Conservation (phyloP, 192 early-diverging fungal species). For the Coemansia sp. region DNA sequence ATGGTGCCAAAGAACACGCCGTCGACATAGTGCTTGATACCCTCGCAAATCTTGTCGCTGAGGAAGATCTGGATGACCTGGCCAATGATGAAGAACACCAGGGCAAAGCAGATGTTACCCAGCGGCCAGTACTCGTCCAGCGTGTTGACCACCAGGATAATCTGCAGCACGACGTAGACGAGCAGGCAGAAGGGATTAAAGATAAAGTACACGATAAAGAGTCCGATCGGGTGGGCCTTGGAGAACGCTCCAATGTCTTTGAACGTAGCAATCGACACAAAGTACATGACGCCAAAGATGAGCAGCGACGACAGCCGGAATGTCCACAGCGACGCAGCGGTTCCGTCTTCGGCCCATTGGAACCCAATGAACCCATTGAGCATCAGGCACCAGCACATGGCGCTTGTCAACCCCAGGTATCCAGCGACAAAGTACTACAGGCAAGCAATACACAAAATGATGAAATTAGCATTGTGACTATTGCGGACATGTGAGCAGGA, state of each 20-base stretch:
- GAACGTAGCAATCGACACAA: conserved; percentile 87
- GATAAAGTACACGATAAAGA: conserved; percentile 90
- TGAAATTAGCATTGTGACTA: background rate
- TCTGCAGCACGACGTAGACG: conserved; percentile 88
- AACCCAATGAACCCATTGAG: conserved; percentile 96
- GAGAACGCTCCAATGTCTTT: conserved; percentile 64
- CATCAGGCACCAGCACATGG: conserved; percentile 91
- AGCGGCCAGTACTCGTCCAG: conserved; percentile 97
- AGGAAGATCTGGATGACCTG: conserved; percentile 84
- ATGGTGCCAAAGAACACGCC: conserved; percentile 97
- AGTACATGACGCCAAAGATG: conserved; percentile 77
- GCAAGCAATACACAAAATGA: background rate
- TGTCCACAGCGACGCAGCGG: conserved; percentile 91
- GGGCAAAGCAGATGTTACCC: conserved; percentile 90
- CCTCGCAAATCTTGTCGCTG: conserved; percentile 80
- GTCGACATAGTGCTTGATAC: conserved; percentile 94
- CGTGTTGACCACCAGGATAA: conserved; percentile 93
- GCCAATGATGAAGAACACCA: conserved; percentile 85
- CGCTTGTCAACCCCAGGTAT: conserved; percentile 79
- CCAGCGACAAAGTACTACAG: conserved; percentile 82
- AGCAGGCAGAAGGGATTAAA: conserved; percentile 81
- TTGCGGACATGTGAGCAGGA: conserved; percentile 4
- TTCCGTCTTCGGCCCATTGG: conserved; percentile 98
- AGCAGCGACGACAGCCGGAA: conserved; percentile 84
- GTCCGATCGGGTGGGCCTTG: conserved; percentile 64